Conservation (phyloP, 1,139 yeast species). For the Candida frijolesensis region DNA sequence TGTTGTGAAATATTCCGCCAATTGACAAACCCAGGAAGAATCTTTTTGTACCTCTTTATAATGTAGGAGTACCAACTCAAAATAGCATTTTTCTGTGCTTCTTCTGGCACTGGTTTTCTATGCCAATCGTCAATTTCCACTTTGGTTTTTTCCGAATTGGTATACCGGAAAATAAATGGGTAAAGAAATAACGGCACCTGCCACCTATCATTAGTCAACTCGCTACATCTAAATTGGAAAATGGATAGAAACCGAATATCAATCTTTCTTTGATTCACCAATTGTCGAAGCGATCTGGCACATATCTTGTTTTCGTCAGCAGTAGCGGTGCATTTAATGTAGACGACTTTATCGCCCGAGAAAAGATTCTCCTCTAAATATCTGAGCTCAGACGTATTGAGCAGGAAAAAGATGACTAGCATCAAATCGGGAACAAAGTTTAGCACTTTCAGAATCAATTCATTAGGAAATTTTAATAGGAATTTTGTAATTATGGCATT, state of each 20-base stretch:
- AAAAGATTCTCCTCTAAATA: neutral
- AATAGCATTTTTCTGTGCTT: neutral
- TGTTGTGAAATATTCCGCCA: neutral
- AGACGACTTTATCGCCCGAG: neutral
- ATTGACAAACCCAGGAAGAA: neutral
- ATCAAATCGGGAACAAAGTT: neutral
- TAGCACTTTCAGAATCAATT: neutral
- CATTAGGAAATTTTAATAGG: neutral
- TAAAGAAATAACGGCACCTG: neutral
- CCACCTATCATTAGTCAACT: neutral
- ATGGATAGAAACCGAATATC: neutral
- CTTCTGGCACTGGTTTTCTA: neutral
- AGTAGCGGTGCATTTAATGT: neutral
- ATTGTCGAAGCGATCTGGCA: neutral
- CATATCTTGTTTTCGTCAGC: neutral
- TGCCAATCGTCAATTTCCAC: conserved; percentile 5
- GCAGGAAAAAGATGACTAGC: neutral
- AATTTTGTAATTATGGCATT: neutral
- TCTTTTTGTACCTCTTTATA: neutral
- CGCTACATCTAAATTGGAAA: neutral
- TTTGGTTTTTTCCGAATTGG: neutral
- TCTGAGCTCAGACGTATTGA: neutral
- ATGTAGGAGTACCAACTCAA: neutral
- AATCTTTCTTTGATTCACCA: neutral
- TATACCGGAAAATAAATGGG: conserved; percentile 3